Evolutionary conservation across 2,329 filamentous ascomycete genomes (phyloP).

Genomic region (Trichoderma asperellum): DNA sequence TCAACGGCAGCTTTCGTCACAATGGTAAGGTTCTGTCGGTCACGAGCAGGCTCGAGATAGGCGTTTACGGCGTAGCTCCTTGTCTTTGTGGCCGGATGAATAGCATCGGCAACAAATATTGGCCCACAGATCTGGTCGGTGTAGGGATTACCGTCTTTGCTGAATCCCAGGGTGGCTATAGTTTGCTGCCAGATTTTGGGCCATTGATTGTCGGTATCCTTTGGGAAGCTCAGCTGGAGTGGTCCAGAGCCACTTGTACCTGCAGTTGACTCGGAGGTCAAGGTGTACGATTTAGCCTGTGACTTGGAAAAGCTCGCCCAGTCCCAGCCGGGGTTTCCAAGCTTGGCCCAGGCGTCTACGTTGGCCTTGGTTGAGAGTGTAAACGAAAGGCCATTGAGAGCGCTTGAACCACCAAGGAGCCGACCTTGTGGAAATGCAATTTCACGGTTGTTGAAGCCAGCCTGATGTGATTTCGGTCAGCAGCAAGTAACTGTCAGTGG

Average conservation of each 20-base stretch:
- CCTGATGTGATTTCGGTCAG: neutral
- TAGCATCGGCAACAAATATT: slow-evolving; percentile 40
- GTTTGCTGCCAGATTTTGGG: slow-evolving; percentile 22
- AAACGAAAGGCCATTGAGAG: slow-evolving; percentile 38
- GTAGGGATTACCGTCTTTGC: slow-evolving; percentile 36
- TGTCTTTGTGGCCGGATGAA: slow-evolving; percentile 39
- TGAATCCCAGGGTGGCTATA: slow-evolving; percentile 1
- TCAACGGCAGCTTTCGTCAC: slow-evolving; percentile 41
- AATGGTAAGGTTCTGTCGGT: slow-evolving; percentile 42
- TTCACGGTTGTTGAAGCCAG: slow-evolving; percentile 30
- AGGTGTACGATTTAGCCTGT: slow-evolving; percentile 41
- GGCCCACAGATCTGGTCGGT: slow-evolving; percentile 38
- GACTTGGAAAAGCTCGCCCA: slow-evolving; percentile 35
- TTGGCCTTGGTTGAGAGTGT: slow-evolving; percentile 28
- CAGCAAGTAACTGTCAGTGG: neutral
- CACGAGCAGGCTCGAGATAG: slow-evolving; percentile 39
- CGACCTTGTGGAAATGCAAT: slow-evolving; percentile 34
- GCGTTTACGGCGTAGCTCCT: slow-evolving; percentile 42
- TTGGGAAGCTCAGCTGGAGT: slow-evolving; percentile 34
- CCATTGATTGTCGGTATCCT: slow-evolving; percentile 1
- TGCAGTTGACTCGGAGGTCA: slow-evolving; percentile 30
- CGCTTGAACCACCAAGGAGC: slow-evolving; percentile 38
- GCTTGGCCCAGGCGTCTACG: slow-evolving; percentile 35
- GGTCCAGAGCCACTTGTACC: slow-evolving; percentile 36
- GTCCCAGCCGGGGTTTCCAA: slow-evolving; percentile 38